phyloP scores from a whole-genome alignment of 2,329 filamentous ascomycete species.

The Ophiostoma sp. region DNA sequence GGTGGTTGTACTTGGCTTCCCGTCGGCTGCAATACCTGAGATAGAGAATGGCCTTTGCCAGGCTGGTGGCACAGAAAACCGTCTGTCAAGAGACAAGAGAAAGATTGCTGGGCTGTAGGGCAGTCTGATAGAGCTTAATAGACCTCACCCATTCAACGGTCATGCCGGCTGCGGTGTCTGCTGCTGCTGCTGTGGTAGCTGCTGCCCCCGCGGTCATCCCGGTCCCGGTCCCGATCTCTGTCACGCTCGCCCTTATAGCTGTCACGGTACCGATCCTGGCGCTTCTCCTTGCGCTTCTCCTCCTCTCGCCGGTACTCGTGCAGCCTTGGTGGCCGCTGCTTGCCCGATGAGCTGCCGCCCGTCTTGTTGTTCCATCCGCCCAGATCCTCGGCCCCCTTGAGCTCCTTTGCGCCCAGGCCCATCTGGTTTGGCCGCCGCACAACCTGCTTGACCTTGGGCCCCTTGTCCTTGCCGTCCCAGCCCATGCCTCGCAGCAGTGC shows the following conservation, averaged over 20 bases:
- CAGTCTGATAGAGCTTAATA: neutral
- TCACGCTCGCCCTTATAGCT: conserved; percentile 23
- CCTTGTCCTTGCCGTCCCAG: conserved; percentile 68
- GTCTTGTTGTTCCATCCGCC: conserved; percentile 29
- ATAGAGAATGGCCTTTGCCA: too few relatives aligned
- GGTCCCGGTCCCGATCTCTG: conserved; percentile 8
- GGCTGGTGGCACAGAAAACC: too few relatives aligned
- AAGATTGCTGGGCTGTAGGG: neutral
- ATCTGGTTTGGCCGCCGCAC: conserved; percentile 73
- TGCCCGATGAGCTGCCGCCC: conserved; percentile 2
- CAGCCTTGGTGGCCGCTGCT: conserved; percentile 27
- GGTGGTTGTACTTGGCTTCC: neutral
- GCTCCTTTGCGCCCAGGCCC: conserved; percentile 62
- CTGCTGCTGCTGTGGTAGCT: conserved; percentile 11
- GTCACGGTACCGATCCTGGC: conserved; percentile 26
- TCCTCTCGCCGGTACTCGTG: conserved; percentile 29
- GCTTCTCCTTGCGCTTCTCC: conserved; percentile 26
- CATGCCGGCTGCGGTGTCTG: conserved; percentile 21
- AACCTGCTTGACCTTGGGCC: conserved; percentile 57
- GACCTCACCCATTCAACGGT: conserved; percentile 12
- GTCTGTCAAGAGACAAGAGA: neutral
- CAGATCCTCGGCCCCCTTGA: conserved; percentile 29
- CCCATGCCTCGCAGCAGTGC: conserved; percentile 90
- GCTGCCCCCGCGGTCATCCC: conserved; percentile 19
- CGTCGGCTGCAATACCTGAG: neutral